These are phyloP conservation scores for Withania somnifera DNA, from an alignment of 305 asterid genomes.

Conservation along the genomic window DNA sequence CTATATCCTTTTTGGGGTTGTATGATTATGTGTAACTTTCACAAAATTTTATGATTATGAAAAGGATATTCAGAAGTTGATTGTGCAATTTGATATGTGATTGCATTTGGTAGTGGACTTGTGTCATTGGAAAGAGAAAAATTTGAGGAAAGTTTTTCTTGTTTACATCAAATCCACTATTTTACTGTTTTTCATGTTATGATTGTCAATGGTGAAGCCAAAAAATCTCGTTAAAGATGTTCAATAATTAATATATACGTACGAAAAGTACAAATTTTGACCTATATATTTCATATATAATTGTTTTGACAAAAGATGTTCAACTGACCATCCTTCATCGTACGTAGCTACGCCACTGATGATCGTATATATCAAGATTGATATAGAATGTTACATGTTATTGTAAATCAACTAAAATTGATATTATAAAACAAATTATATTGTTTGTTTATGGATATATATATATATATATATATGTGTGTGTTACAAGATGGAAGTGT, in stretches of 20 bases:
- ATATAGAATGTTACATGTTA: not conserved
- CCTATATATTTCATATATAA: too few species aligned
- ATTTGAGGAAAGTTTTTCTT: not conserved
- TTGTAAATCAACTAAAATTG: not conserved
- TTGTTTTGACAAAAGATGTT: accelerated
- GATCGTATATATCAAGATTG: not conserved
- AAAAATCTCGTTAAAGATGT: not conserved
- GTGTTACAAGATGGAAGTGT: too few species aligned
- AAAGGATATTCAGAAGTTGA: not conserved
- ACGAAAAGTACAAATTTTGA: too few species aligned
- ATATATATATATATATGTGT: not conserved
- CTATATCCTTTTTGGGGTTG: not conserved
- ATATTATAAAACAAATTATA: not conserved
- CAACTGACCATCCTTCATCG: too few species aligned
- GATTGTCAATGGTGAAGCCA: not conserved
- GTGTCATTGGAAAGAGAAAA: not conserved
- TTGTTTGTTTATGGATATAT: not conserved
- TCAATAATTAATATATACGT: not conserved
- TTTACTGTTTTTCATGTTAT: too few species aligned
- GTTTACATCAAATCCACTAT: not conserved
- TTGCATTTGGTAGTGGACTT: not conserved
- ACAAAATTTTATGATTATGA: not conserved
- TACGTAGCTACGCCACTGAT: too few species aligned
- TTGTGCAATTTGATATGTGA: not conserved
- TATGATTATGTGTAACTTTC: not conserved